Conservation (phyloP, 192 early-diverging fungal genomes). For the Podila clonocystis region DNA sequence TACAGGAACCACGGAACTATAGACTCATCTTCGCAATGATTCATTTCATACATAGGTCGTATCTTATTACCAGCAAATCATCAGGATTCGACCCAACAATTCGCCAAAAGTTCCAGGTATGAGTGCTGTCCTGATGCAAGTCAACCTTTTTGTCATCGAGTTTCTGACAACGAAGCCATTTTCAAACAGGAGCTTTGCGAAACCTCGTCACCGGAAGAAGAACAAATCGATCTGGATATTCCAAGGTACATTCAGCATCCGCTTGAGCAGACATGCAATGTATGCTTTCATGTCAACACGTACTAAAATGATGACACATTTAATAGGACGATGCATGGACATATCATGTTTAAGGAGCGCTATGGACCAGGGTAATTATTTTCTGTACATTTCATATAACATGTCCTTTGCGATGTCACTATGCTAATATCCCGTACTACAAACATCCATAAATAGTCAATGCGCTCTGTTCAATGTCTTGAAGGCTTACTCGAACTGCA, state of each 20-base stretch:
- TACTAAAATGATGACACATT: background rate
- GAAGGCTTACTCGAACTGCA: conserved; percentile 80
- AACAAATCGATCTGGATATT: conserved; percentile 69
- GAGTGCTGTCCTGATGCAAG: background rate
- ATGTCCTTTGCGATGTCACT: too few relatives aligned
- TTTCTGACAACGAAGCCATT: background rate
- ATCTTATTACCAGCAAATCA: conserved; percentile 33
- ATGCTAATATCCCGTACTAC: background rate
- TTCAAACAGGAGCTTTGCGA: conserved; percentile 5
- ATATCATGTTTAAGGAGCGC: conserved; percentile 68
- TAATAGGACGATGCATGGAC: conserved; percentile 58
- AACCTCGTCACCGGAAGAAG: conserved; percentile 3
- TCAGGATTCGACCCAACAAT: conserved; percentile 30
- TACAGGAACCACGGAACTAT: too few relatives aligned
- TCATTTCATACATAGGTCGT: conserved; percentile 9
- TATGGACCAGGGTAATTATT: conserved; percentile 64
- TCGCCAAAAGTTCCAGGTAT: conserved; percentile 46
- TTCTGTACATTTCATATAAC: background rate
- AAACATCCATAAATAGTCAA: conserved; percentile 60
- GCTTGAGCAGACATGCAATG: background rate
- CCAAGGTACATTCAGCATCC: conserved; percentile 41
- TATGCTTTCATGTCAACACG: background rate
- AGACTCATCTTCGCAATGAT: too few relatives aligned
- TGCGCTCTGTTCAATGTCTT: conserved; percentile 81
- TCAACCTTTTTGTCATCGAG: background rate